Evolutionary conservation across 2,329 filamentous ascomycete genomes (phyloP).

Genomic region (Neocucurbitaria cava): DNA sequence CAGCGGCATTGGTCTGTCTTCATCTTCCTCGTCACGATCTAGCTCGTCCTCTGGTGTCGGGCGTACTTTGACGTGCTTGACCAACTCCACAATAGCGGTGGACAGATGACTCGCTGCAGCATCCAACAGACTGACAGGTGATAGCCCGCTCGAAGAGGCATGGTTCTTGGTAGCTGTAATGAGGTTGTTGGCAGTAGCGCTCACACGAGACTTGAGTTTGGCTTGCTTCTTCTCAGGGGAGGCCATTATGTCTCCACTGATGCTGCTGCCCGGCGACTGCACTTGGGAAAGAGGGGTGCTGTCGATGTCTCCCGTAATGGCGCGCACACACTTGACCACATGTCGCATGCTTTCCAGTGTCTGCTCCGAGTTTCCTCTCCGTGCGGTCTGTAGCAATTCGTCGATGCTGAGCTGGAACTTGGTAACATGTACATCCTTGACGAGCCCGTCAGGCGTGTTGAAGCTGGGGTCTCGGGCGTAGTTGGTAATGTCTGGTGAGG

Average conservation of each 20-base stretch:
- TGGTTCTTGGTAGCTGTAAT: conserved; percentile 97
- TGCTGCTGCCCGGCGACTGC: conserved; percentile 45
- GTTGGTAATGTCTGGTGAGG: conserved; percentile 66
- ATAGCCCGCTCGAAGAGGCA: conserved; percentile 79
- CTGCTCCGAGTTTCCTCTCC: conserved; percentile 73
- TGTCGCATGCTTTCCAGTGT: conserved; percentile 87
- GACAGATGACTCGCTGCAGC: conserved; percentile 91
- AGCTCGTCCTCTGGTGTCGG: conserved; percentile 76
- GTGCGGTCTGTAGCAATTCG: conserved; percentile 80
- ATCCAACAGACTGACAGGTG: conserved; percentile 91
- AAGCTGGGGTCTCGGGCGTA: conserved; percentile 72
- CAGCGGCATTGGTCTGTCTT: conserved; percentile 46
- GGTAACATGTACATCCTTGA: conserved; percentile 92
- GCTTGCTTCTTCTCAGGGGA: conserved; percentile 61
- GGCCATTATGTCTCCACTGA: conserved; percentile 39
- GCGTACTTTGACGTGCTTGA: conserved; percentile 83
- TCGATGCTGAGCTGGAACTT: conserved; percentile 95
- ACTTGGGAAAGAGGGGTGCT: conserved; percentile 56
- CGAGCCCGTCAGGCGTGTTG: conserved; percentile 73
- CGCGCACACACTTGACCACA: conserved; percentile 81
- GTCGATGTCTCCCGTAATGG: conserved; percentile 81
- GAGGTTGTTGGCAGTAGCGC: conserved; percentile 92
- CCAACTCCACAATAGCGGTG: conserved; percentile 82
- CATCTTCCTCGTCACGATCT: conserved; percentile 70
- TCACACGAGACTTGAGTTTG: conserved; percentile 81